Percentiles rank a stretch among this genome's conserved stretches.
phyloP scores from a whole-genome alignment of 257 asterid species.

The Solanum neorickii region DNA sequence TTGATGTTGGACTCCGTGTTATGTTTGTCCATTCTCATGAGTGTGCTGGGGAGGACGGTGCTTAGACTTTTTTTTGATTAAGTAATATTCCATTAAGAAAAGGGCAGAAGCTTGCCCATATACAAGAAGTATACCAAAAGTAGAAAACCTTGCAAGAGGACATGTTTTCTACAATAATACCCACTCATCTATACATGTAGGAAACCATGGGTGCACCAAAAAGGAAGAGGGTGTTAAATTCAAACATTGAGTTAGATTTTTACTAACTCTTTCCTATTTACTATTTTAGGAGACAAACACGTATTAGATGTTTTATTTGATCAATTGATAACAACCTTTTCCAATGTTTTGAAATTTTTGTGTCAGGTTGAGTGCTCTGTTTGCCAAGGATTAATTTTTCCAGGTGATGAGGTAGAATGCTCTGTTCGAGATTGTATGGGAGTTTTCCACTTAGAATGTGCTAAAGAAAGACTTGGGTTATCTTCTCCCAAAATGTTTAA shows the following conservation, averaged over 20 bases:
- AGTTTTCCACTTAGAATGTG: conserved; percentile 61
- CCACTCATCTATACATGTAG: background rate
- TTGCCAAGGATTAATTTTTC: conserved; percentile 45
- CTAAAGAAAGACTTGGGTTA: conserved; percentile 29
- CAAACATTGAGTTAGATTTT: background rate
- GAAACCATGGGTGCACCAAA: background rate
- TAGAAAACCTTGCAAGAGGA: background rate
- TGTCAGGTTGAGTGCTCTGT: conserved; percentile 60
- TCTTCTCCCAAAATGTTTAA: conserved; percentile 54
- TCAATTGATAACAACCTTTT: background rate
- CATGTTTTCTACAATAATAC: background rate
- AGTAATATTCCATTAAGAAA: background rate
- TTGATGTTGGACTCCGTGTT: background rate
- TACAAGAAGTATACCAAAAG: background rate
- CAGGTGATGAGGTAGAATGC: conserved; percentile 43
- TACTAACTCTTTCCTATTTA: background rate
- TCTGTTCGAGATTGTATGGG: conserved; percentile 51
- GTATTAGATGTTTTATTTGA: background rate
- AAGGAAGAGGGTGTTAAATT: background rate
- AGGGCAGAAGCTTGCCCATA: background rate
- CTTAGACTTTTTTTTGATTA: background rate
- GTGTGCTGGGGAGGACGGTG: background rate
- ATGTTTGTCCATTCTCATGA: background rate
- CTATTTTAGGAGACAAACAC: background rate
- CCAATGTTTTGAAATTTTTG: background rate